Evolutionary conservation across 192 early-diverging fungal genomes (phyloP).

Genomic region (Radiomyces spectabilis): DNA sequence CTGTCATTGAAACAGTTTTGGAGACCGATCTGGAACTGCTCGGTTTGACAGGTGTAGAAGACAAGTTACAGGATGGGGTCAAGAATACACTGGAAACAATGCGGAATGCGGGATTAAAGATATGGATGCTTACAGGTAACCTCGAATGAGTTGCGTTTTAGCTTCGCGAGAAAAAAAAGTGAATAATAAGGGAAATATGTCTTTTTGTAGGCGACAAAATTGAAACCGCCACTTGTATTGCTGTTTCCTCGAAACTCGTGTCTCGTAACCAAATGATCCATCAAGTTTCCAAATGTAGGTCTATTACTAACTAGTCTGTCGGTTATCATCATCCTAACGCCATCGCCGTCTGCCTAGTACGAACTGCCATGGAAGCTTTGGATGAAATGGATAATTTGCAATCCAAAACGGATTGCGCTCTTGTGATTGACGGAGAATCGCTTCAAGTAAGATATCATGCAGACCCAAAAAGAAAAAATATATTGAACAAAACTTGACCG

Average conservation of each 20-base stretch:
- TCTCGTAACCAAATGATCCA: conserved; percentile 82
- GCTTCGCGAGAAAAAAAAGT: no score
- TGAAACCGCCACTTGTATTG: conserved; percentile 94
- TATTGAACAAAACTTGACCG: background rate
- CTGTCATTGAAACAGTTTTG: conserved; percentile 55
- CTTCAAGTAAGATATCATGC: conserved; percentile 37
- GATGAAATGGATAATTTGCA: conserved; percentile 72
- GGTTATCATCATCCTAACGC: background rate
- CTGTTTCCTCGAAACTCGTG: conserved; percentile 86
- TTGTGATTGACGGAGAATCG: conserved; percentile 92
- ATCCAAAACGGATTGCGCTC: conserved; percentile 63
- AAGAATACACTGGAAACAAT: conserved; percentile 81
- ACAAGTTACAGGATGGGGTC: conserved; percentile 92
- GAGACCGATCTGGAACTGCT: conserved; percentile 86
- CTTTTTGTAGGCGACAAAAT: conserved; percentile 73
- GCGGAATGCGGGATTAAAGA: conserved; percentile 83
- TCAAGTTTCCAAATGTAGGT: conserved; percentile 62
- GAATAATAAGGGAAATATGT: background rate
- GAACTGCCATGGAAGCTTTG: conserved; percentile 38
- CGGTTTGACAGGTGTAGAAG: conserved; percentile 93
- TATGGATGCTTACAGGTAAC: conserved; percentile 92
- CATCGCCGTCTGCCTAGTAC: conserved; percentile 23
- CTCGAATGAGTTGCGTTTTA: no score
- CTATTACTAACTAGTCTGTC: background rate
- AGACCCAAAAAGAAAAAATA: background rate